Percentiles rank a stretch among this genome's conserved stretches.
Conservation (phyloP, 2,329 filamentous ascomycete species). For the Coniella vitis region DNA sequence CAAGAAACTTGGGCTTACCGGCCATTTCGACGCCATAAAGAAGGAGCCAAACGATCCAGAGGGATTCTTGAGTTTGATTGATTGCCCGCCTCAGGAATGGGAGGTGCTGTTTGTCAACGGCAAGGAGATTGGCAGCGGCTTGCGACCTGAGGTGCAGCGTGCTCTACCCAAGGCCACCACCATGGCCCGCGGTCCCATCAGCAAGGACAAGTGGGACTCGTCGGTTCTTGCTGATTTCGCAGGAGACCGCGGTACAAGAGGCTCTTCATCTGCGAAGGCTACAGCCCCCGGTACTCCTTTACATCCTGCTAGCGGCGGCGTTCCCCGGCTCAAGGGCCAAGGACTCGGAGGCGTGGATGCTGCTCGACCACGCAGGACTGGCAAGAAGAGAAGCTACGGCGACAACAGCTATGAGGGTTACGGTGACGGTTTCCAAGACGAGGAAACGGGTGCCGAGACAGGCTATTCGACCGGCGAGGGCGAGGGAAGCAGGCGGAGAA, state of each 20-base stretch:
- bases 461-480: constrained; percentile 69
- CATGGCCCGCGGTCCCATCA: constrained; percentile 51
- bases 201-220: constrained; percentile 49
- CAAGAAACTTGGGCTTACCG: constrained; percentile 55
- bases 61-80: constrained; percentile 46
- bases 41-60: constrained; percentile 45
- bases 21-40: constrained; percentile 54
- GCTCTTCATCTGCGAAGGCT: constrained; percentile 37
- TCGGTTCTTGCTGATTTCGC: constrained; percentile 52
- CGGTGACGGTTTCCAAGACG: constrained; percentile 55
- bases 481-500: constrained; percentile 56
- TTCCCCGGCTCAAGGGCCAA: constrained; percentile 32
- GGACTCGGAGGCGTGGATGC: constrained; percentile 36
- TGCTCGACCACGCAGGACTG: constrained; percentile 54
- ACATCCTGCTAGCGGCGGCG: constrained; percentile 22
- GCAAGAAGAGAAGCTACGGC: constrained; percentile 70
- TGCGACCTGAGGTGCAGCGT: constrained; percentile 37
- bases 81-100: constrained; percentile 50
- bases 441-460: constrained; percentile 50
- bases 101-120: constrained; percentile 46
- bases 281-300: constrained; percentile 49
- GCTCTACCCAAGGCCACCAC: constrained; percentile 45
- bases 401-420: constrained; percentile 72
- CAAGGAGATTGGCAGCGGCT: constrained; percentile 47
- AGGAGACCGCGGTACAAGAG: constrained; percentile 34